These are phyloP conservation scores for Carex littledalei DNA, from an alignment of 176 grass and related monocot species.

Conservation along the genomic window DNA sequence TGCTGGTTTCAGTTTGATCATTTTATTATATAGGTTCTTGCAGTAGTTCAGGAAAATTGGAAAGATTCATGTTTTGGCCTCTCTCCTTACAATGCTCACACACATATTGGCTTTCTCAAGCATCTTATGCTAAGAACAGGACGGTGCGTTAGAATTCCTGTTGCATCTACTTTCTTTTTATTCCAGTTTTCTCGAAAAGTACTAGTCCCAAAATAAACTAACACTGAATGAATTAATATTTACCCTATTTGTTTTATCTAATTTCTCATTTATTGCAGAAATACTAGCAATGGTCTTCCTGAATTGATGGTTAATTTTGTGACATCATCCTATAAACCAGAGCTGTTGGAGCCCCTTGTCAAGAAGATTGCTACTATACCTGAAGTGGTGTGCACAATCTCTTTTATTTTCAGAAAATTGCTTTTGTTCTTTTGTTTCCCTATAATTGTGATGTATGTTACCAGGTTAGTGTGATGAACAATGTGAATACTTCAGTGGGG, in stretches of 20 bases:
- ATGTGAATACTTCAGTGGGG: constrained; percentile 86
- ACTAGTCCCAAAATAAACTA: neutral
- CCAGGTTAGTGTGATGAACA: constrained; percentile 81
- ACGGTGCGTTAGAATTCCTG: constrained; percentile 42
- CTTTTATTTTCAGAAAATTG: neutral
- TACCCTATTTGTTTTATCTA: neutral
- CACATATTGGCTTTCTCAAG: constrained; percentile 67
- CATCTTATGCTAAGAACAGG: constrained; percentile 93
- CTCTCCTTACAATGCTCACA: constrained; percentile 65
- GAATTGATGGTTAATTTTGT: constrained; percentile 99
- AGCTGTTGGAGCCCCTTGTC: constrained; percentile 64
- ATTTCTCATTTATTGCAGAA: constrained; percentile 34
- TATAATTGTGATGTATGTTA: constrained; percentile 5
- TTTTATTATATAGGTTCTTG: constrained; percentile 81
- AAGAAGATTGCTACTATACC: constrained; percentile 55
- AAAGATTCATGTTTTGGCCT: constrained; percentile 56
- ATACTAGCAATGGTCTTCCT: constrained; percentile 53
- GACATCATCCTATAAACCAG: constrained; percentile 73
- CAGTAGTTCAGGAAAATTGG: constrained; percentile 91
- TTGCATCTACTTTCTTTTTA: neutral
- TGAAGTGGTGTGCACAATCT: constrained; percentile 71
- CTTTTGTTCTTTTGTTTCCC: neutral
- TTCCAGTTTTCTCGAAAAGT: neutral
- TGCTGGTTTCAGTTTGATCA: constrained; percentile 36
- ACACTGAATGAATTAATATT: neutral